Percentiles rank a stretch among this genome's conserved stretches.
phyloP scores from a whole-genome alignment of 495 filamentous ascomycete genomes.

The Lepraria neglecta region DNA sequence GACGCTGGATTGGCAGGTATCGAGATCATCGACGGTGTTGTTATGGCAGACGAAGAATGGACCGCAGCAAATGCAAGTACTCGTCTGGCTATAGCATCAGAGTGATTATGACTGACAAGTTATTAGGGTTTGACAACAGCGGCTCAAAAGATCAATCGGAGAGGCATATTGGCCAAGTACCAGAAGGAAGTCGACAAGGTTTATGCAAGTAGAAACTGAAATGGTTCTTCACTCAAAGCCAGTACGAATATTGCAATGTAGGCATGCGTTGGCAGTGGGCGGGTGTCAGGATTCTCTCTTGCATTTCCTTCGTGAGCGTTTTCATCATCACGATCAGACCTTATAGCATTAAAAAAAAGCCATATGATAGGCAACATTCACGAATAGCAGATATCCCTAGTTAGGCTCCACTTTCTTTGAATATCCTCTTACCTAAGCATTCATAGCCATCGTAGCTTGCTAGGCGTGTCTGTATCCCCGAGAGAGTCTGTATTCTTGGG shows the following conservation, averaged over 20 bases:
- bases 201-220: constrained; percentile 28
- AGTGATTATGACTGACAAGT: constrained; percentile 10
- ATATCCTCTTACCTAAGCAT: not conserved
- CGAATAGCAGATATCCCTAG: not conserved
- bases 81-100: not conserved
- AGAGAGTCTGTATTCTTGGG: no score
- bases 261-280: not conserved
- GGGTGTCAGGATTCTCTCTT: not conserved
- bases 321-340: not conserved
- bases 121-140: constrained; percentile 48
- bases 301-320: not conserved
- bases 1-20: constrained; percentile 73
- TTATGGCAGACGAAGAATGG: constrained; percentile 95
- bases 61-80: constrained; percentile 85
- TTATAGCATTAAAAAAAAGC: not conserved
- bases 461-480: no score
- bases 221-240: not conserved
- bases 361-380: not conserved
- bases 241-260: not conserved
- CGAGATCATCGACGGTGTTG: constrained; percentile 89
- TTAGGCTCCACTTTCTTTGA: no score
- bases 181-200: constrained; percentile 43
- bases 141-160: constrained; percentile 52
- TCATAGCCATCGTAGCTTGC: not conserved
- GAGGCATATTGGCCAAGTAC: constrained; percentile 45